phyloP scores from a whole-genome alignment of 768 basidiomycete species.

The Xerocomus brunneocitrinus region DNA sequence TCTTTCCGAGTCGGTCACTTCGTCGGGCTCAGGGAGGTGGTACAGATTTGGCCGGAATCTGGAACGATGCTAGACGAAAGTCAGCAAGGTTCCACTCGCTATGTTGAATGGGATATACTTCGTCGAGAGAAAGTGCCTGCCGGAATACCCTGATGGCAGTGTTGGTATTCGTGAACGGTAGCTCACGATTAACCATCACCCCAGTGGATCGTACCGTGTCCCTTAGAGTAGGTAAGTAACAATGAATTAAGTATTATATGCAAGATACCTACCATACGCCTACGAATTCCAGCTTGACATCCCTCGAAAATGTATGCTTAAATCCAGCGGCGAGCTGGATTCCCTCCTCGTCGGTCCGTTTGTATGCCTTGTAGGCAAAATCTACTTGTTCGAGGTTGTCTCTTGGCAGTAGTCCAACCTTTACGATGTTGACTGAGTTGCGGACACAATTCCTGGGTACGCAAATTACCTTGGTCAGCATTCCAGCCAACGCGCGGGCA shows the following conservation, averaged over 20 bases:
- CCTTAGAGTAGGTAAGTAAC: conserved; percentile 35
- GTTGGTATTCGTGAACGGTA: conserved; percentile 69
- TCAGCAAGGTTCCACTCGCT: conserved; percentile 6
- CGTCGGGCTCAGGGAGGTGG: conserved; percentile 39
- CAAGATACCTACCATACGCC: conserved; percentile 60
- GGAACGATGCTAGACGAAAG: conserved; percentile 49
- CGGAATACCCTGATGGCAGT: conserved; percentile 64
- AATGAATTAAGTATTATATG: neutral
- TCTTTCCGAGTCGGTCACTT: neutral
- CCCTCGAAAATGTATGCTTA: conserved; percentile 64
- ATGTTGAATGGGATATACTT: conserved; percentile 38
- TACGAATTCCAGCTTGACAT: conserved; percentile 71
- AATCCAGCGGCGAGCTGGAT: conserved; percentile 55
- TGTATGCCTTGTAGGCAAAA: conserved; percentile 74
- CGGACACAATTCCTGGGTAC: neutral
- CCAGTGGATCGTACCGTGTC: conserved; percentile 81
- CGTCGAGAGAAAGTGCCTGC: conserved; percentile 75
- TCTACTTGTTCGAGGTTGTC: conserved; percentile 66
- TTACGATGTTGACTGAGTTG: neutral
- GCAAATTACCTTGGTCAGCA: conserved; percentile 57
- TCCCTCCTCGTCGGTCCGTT: conserved; percentile 43
- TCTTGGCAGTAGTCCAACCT: conserved; percentile 68
- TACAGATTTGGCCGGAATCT: conserved; percentile 62
- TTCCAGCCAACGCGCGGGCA: conserved; percentile 68
- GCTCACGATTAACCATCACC: conserved; percentile 47